Evolutionary conservation across 2,329 filamentous ascomycete species (phyloP).

Genomic region (Talaromyces sp.): DNA sequence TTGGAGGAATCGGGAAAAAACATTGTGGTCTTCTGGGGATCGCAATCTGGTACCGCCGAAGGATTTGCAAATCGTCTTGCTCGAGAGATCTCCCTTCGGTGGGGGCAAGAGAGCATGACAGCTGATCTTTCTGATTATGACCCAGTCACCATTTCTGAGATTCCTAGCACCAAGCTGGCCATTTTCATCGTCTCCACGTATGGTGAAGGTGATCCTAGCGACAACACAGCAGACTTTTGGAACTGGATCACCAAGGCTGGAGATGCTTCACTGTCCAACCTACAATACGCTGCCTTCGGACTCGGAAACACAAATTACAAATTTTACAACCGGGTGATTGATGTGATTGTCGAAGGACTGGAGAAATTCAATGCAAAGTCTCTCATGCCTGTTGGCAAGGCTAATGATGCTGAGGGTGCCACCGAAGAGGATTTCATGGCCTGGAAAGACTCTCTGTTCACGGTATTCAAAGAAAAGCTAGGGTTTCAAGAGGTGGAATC

Average conservation of each 20-base stretch:
- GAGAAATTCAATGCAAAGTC: constrained; percentile 74
- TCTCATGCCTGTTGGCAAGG: constrained; percentile 81
- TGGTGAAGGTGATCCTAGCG: constrained; percentile 92
- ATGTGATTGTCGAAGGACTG: constrained; percentile 76
- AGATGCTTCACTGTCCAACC: constrained; percentile 68
- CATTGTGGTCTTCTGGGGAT: constrained; percentile 91
- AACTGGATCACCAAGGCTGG: constrained; percentile 79
- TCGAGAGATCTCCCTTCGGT: constrained; percentile 87
- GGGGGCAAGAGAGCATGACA: constrained; percentile 90
- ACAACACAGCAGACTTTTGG: constrained; percentile 90
- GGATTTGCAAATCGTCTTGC: constrained; percentile 88
- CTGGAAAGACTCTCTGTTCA: constrained; percentile 96
- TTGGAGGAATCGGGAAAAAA: constrained; percentile 57
- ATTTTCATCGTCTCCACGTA: constrained; percentile 94
- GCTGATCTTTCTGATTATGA: constrained; percentile 94
- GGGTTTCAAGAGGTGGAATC: constrained; percentile 84
- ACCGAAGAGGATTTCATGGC: constrained; percentile 96
- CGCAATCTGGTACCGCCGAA: constrained; percentile 92
- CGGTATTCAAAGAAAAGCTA: constrained; percentile 73
- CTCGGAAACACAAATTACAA: constrained; percentile 97
- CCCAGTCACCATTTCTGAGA: constrained; percentile 77
- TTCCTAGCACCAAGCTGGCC: constrained; percentile 80
- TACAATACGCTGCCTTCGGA: constrained; percentile 84
- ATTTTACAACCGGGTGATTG: constrained; percentile 94
- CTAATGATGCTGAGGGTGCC: constrained; percentile 87